phyloP scores from a whole-genome alignment of 148 eudicot species.

The Simmondsia chinensis region DNA sequence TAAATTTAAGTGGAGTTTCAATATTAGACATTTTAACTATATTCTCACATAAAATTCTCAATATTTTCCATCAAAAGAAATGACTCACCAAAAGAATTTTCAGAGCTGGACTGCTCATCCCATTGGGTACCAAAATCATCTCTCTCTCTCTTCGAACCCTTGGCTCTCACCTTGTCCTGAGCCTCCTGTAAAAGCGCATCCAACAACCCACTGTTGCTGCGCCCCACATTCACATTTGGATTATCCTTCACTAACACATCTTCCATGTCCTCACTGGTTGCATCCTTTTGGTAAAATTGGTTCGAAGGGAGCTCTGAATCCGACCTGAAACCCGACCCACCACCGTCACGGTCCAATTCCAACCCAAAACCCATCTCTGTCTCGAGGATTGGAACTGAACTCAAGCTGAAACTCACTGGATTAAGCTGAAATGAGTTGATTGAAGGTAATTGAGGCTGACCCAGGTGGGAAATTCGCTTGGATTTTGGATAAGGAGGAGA shows the following conservation, averaged over 20 bases:
- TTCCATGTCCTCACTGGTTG: slow-evolving; percentile 5
- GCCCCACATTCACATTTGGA: slow-evolving; percentile 10
- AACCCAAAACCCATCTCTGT: slow-evolving; percentile 1
- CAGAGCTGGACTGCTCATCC: slow-evolving; percentile 38
- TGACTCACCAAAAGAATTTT: slow-evolving; percentile 44
- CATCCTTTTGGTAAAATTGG: slow-evolving; percentile 30
- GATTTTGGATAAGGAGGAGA: slow-evolving; percentile 9
- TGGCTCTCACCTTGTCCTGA: slow-evolving; percentile 20
- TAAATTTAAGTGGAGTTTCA: too few relatives aligned
- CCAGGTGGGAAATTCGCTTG: neutral
- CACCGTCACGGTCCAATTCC: slow-evolving; percentile 1
- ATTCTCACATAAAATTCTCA: too few relatives aligned
- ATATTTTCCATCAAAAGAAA: too few relatives aligned
- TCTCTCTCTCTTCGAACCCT: slow-evolving; percentile 14
- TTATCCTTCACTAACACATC: slow-evolving; percentile 5
- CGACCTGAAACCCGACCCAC: slow-evolving; percentile 8
- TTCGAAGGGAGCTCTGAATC: slow-evolving; percentile 68
- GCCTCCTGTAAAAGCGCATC: slow-evolving; percentile 65
- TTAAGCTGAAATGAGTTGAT: slow-evolving; percentile 7
- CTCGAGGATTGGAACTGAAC: neutral
- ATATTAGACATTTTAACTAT: too few relatives aligned
- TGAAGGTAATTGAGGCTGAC: slow-evolving; percentile 11
- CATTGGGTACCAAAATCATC: slow-evolving; percentile 19
- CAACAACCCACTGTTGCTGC: slow-evolving; percentile 63
- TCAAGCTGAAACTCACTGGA: slow-evolving; percentile 4